phyloP scores from a whole-genome alignment of 306 rosid genomes.

The Medicago lupulina region DNA sequence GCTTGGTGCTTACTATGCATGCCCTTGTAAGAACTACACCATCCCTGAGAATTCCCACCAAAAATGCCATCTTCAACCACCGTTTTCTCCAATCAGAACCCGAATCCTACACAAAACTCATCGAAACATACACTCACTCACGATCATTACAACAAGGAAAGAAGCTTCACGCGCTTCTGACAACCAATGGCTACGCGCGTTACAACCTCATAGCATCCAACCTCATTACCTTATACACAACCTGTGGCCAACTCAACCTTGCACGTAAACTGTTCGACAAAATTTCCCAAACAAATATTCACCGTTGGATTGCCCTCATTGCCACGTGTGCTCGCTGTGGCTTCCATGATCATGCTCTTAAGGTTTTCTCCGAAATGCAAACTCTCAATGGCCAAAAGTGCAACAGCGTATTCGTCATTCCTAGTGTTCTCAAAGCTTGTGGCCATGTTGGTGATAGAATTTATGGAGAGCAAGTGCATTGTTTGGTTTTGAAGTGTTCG shows the following conservation, averaged over 20 bases:
- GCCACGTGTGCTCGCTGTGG: slow-evolving; percentile 74
- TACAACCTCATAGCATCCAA: slow-evolving; percentile 63
- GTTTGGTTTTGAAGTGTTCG: slow-evolving; percentile 57
- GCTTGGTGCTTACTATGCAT: slow-evolving; percentile 28
- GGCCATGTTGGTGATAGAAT: slow-evolving; percentile 58
- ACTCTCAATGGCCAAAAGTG: slow-evolving; percentile 43
- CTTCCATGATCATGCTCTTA: slow-evolving; percentile 57
- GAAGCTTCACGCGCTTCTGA: slow-evolving; percentile 78
- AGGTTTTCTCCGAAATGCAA: slow-evolving; percentile 63
- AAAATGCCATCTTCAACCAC: slow-evolving; percentile 34
- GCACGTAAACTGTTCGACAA: slow-evolving; percentile 76
- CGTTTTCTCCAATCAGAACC: slow-evolving; percentile 49
- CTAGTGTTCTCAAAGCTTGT: slow-evolving; percentile 88
- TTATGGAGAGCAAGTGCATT: slow-evolving; percentile 66
- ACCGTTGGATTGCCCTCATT: slow-evolving; percentile 70
- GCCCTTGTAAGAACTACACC: slow-evolving; percentile 29
- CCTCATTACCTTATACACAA: slow-evolving; percentile 57
- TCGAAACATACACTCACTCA: slow-evolving; percentile 52
- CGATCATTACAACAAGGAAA: slow-evolving; percentile 58
- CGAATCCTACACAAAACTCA: slow-evolving; percentile 49
- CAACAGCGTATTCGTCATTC: slow-evolving; percentile 57
- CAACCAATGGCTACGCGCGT: slow-evolving; percentile 58
- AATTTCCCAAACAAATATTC: slow-evolving; percentile 69
- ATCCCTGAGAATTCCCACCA: background rate
- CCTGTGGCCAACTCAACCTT: slow-evolving; percentile 56